These are phyloP conservation scores for Pichia inconspicua DNA, from an alignment of 1,139 yeast species.

Conservation along the genomic window DNA sequence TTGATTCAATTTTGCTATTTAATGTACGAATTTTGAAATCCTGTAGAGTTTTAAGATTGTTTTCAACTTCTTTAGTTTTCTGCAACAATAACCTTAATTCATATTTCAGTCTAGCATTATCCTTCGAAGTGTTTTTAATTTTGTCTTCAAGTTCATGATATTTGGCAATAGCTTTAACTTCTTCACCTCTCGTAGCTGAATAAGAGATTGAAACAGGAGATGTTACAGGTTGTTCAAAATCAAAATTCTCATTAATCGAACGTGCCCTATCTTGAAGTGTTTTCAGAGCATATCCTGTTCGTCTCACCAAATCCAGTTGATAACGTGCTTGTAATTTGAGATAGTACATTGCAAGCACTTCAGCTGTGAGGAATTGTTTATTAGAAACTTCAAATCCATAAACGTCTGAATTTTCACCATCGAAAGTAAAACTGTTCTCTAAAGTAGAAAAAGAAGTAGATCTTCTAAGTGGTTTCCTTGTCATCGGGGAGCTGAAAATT, in stretches of 20 bases:
- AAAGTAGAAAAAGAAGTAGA: conserved; percentile 23
- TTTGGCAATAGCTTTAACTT: conserved; percentile 18
- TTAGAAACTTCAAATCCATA: conserved; percentile 8
- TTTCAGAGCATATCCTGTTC: conserved; percentile 6
- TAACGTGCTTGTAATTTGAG: conserved; percentile 17
- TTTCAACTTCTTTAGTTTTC: conserved; percentile 76
- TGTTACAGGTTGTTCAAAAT: conserved; percentile 1
- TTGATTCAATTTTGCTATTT: conserved; percentile 14
- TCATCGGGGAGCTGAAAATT: background rate
- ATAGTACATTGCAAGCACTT: conserved; percentile 24
- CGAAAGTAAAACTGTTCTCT: conserved; percentile 15
- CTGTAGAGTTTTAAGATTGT: conserved; percentile 35
- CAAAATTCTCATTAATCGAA: conserved; percentile 1
- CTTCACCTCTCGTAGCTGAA: conserved; percentile 15
- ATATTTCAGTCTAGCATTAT: conserved; percentile 71
- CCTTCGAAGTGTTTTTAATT: conserved; percentile 55
- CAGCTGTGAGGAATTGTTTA: conserved; percentile 16
- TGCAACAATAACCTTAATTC: conserved; percentile 68
- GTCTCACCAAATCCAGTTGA: conserved; percentile 18
- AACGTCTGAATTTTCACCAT: conserved; percentile 9
- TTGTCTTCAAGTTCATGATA: conserved; percentile 31
- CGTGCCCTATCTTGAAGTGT: conserved; percentile 10
- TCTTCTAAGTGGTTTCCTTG: conserved; percentile 12
- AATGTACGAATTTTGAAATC: conserved; percentile 35
- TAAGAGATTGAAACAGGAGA: conserved; percentile 12